phyloP scores from a whole-genome alignment of 1,284 basidiomycete genomes.

The Meira miltonrushii region DNA sequence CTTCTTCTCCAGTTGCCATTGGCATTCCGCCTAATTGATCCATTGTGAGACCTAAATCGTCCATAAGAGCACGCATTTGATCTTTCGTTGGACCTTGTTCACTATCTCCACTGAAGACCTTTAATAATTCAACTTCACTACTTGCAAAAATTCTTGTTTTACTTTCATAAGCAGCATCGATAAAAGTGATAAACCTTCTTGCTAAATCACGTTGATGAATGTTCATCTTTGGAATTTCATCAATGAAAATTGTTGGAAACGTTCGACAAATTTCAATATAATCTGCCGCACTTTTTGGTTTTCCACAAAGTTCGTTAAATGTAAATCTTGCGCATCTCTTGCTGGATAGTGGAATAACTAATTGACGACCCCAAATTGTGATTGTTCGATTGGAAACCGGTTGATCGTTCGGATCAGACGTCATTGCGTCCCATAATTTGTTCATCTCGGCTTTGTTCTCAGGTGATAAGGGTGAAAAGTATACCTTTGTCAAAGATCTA shows the following conservation, averaged over 20 bases:
- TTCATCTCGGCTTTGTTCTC: slow-evolving; percentile 65
- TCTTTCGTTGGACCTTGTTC: slow-evolving; percentile 28
- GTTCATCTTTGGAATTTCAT: slow-evolving; percentile 79
- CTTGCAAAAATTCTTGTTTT: slow-evolving; percentile 43
- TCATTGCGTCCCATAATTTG: slow-evolving; percentile 73
- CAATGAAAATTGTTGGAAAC: slow-evolving; percentile 82
- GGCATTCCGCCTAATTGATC: slow-evolving; percentile 46
- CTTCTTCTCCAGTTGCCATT: slow-evolving; percentile 50
- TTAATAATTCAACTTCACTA: slow-evolving; percentile 44
- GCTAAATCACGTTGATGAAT: slow-evolving; percentile 75
- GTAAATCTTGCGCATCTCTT: slow-evolving; percentile 73
- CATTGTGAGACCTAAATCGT: slow-evolving; percentile 46
- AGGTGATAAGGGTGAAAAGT: slow-evolving; percentile 71
- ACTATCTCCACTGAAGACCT: slow-evolving; percentile 36
- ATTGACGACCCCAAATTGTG: slow-evolving; percentile 78
- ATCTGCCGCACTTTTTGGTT: slow-evolving; percentile 85
- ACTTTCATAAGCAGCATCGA: slow-evolving; percentile 67
- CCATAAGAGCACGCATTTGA: slow-evolving; percentile 48
- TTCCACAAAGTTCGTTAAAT: slow-evolving; percentile 82
- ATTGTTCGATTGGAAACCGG: slow-evolving; percentile 66
- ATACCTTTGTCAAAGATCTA: slow-evolving; percentile 71
- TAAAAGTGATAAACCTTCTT: slow-evolving; percentile 91
- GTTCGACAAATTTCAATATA: slow-evolving; percentile 87
- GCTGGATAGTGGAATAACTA: slow-evolving; percentile 63
- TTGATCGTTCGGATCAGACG: slow-evolving; percentile 59